Conservation (phyloP, 768 basidiomycete genomes). For the Tylopilus balloui region DNA sequence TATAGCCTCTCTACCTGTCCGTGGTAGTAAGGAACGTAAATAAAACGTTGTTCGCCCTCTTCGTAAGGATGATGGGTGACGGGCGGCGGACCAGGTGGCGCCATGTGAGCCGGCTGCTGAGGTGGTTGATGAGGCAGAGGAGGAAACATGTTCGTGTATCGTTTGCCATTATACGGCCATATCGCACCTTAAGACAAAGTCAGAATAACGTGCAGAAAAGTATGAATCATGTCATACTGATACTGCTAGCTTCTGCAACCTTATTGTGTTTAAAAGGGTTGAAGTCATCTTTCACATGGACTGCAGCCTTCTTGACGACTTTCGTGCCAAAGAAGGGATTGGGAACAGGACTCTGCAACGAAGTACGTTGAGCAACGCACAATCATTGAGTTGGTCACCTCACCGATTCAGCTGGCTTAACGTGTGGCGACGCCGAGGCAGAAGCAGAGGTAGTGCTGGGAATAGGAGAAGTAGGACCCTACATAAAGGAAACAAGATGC, state of each 20-base stretch:
- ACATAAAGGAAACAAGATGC: constrained; percentile 12
- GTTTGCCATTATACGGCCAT: constrained; percentile 91
- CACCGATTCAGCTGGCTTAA: constrained; percentile 53
- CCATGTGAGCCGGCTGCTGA: constrained; percentile 65
- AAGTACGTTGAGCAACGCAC: constrained; percentile 8
- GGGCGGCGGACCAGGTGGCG: constrained; percentile 61
- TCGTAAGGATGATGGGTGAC: constrained; percentile 76
- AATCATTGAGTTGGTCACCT: constrained; percentile 8
- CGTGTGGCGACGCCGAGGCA: constrained; percentile 57
- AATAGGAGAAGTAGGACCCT: constrained; percentile 48
- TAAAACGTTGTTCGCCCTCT: constrained; percentile 67
- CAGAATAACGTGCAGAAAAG: neutral
- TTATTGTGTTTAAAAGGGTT: constrained; percentile 92
- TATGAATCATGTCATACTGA: constrained; percentile 50
- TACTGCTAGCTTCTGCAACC: constrained; percentile 66
- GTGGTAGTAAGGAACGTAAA: constrained; percentile 81
- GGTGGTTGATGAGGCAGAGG: constrained; percentile 52
- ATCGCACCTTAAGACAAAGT: constrained; percentile 46
- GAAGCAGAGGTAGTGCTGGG: constrained; percentile 39
- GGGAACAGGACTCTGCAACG: constrained; percentile 40
- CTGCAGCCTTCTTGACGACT: constrained; percentile 66
- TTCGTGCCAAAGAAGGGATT: constrained; percentile 92
- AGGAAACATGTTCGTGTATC: constrained; percentile 76
- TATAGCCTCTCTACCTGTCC: constrained; percentile 50
- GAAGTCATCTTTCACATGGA: constrained; percentile 94